Evolutionary conservation across 495 filamentous ascomycete species (phyloP), one percentile per base, ranked within the genome.

Genomic region (Neurospora sp.): DNA sequence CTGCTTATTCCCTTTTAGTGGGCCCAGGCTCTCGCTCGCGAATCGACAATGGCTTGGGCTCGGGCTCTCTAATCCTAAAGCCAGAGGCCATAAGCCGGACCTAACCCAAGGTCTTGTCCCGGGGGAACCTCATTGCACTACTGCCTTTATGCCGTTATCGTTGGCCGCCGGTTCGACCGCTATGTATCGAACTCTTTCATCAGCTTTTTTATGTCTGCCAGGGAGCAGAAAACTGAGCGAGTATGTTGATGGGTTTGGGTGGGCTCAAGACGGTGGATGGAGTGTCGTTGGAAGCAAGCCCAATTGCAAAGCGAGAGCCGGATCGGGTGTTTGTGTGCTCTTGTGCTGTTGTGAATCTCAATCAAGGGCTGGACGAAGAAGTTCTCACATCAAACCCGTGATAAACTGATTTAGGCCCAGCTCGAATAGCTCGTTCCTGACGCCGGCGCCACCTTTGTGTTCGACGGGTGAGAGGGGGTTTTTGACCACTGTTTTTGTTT

Each of bases 371-470:
- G 22, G 53, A 65, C 7, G 8, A 68, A 59, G 10, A 59, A 6
- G 20, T 7, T 27, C 45, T 86, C 83, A 87, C 83, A 85, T 85
- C 72, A 87, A 72, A 12, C 85, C 84, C 70, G 85, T 78, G 16
- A 96, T 87, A 75, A 96, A 96, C 77, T 94, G 91, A 76, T 98
- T 96, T 72, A 98, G 81, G 3, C 92, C 95, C 74, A 93, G 84
- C 81, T 98, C 95, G 80, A 98, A 98, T 74, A 98, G 85, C 84
- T 98, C 95, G 79, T 97, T 97, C 75, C 90, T 92, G 45, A 98
- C 94, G 14, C 95, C 95, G 40, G 91, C 86, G 42, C 94, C 94
- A 44, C 92, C 90, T 41, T 91, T 91, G 83, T 98, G 94, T 81
- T 98, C 95, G 37, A 91, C 87, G 18, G 95, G 95, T 22, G 93